phyloP scores from a whole-genome alignment of 1,139 yeast species.

The Meyerozyma smithsonii region DNA sequence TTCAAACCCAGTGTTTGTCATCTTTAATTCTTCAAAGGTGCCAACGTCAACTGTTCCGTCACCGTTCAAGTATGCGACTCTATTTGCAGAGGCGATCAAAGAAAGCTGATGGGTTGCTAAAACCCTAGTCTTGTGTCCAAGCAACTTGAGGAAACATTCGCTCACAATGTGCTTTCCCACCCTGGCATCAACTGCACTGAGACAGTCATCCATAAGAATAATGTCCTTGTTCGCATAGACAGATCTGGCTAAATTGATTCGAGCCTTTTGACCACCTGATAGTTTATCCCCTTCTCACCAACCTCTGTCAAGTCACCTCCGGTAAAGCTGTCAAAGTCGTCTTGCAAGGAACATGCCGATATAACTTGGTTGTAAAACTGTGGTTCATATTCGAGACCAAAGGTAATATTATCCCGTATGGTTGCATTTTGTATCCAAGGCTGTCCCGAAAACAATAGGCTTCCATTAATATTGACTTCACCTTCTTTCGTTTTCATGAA shows the following conservation, averaged over 20 bases:
- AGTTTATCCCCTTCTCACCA: slow-evolving; percentile 47
- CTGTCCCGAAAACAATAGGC: slow-evolving; percentile 43
- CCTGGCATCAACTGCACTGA: slow-evolving; percentile 48
- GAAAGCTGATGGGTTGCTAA: slow-evolving; percentile 47
- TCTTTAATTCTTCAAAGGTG: slow-evolving; percentile 31
- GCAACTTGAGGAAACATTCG: slow-evolving; percentile 30
- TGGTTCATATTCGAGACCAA: slow-evolving; percentile 26
- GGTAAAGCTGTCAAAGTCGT: slow-evolving; percentile 34
- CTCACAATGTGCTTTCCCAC: slow-evolving; percentile 44
- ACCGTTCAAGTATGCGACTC: slow-evolving; percentile 35
- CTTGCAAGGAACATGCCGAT: slow-evolving; percentile 32
- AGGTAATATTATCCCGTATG: slow-evolving; percentile 34
- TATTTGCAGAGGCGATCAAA: slow-evolving; percentile 38
- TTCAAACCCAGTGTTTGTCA: slow-evolving; percentile 22
- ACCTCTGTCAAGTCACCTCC: slow-evolving; percentile 45
- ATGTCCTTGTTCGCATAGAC: slow-evolving; percentile 39
- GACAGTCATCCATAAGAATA: slow-evolving; percentile 41
- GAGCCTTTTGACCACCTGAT: slow-evolving; percentile 48
- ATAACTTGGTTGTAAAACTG: slow-evolving; percentile 25
- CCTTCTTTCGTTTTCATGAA: slow-evolving; percentile 43
- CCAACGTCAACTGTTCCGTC: slow-evolving; percentile 37
- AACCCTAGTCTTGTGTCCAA: slow-evolving; percentile 35
- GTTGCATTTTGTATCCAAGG: slow-evolving; percentile 47
- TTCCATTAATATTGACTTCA: slow-evolving; percentile 33
- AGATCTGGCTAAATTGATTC: slow-evolving; percentile 43